These are phyloP conservation scores for Cordia subcordata DNA, from an alignment of 257 asterid genomes.

Conservation along the genomic window DNA sequence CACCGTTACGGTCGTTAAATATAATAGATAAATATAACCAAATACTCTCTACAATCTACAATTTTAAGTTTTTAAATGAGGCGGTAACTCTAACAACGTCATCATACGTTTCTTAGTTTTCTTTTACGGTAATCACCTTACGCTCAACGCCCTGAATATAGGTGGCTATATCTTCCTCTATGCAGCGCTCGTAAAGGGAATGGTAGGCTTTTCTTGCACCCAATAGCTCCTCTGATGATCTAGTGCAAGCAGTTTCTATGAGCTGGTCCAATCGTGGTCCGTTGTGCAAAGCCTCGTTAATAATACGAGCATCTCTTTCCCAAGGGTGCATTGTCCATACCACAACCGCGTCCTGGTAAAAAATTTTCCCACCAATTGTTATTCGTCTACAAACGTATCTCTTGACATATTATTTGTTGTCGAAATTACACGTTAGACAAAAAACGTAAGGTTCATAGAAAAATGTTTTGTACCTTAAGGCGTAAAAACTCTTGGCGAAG, in stretches of 20 bases:
- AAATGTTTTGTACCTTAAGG: slow-evolving; percentile 46
- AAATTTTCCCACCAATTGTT: too few relatives aligned
- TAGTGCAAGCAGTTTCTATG: slow-evolving; percentile 63
- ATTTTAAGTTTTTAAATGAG: too few relatives aligned
- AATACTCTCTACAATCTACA: too few relatives aligned
- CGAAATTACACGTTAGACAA: too few relatives aligned
- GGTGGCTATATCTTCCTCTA: slow-evolving; percentile 76
- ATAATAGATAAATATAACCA: too few relatives aligned
- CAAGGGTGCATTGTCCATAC: slow-evolving; percentile 86
- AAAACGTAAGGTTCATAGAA: too few relatives aligned
- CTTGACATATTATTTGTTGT: too few relatives aligned
- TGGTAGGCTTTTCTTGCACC: slow-evolving; percentile 88
- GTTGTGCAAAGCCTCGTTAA: slow-evolving; percentile 46
- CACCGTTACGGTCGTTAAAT: too few relatives aligned
- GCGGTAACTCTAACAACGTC: too few relatives aligned
- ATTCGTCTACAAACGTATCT: too few relatives aligned
- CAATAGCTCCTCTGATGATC: slow-evolving; percentile 64
- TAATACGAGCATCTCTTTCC: slow-evolving; percentile 81
- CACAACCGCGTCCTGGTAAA: slow-evolving; percentile 66
- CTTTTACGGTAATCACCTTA: slow-evolving; percentile 58
- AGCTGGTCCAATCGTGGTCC: slow-evolving; percentile 40
- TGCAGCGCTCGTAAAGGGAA: slow-evolving; percentile 64
- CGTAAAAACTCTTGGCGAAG: slow-evolving; percentile 73
- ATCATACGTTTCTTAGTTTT: too few relatives aligned
- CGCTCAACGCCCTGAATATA: slow-evolving; percentile 35